Evolutionary conservation across 2,329 filamentous ascomycete genomes (phyloP).

Genomic region (Colletotrichum shisoi): DNA sequence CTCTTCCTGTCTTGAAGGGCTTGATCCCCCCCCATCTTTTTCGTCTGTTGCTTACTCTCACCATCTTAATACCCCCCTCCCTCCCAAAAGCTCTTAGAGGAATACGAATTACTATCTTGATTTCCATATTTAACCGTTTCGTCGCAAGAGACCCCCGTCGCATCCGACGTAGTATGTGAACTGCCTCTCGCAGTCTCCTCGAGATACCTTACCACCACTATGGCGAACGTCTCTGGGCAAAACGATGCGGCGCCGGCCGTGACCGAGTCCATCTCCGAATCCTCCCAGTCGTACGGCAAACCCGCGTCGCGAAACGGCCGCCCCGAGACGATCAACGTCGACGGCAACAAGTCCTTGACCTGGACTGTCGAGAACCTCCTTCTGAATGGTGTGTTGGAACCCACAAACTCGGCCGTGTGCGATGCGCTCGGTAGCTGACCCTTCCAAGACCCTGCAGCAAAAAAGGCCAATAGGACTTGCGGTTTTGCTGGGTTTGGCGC

Average conservation of each 20-base stretch:
- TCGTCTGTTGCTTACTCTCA: not conserved
- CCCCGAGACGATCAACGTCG: conserved; percentile 41
- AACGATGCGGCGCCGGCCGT: conserved; percentile 11
- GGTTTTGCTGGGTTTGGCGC: conserved; percentile 36
- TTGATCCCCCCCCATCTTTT: not conserved
- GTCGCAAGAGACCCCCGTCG: not conserved
- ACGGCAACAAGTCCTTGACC: conserved; percentile 47
- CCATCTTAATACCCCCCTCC: not conserved
- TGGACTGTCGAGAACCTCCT: conserved; percentile 47
- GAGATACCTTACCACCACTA: conserved; percentile 9
- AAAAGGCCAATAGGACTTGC: conserved; percentile 40
- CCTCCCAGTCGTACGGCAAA: conserved; percentile 34
- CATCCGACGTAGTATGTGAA: conserved; percentile 13
- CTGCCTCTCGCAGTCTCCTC: conserved; percentile 9
- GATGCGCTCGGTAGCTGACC: conserved; percentile 29
- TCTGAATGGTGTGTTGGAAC: conserved; percentile 47
- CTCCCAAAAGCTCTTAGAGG: not conserved
- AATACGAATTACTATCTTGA: not conserved
- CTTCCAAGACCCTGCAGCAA: conserved; percentile 25
- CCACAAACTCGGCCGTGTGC: not conserved
- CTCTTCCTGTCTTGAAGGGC: not conserved
- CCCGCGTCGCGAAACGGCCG: conserved; percentile 27
- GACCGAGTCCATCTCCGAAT: conserved; percentile 36
- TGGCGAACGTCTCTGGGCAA: conserved; percentile 13
- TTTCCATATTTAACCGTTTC: not conserved